phyloP scores from a whole-genome alignment of 2,329 filamentous ascomycete species.

The Colletotrichum costaricense region DNA sequence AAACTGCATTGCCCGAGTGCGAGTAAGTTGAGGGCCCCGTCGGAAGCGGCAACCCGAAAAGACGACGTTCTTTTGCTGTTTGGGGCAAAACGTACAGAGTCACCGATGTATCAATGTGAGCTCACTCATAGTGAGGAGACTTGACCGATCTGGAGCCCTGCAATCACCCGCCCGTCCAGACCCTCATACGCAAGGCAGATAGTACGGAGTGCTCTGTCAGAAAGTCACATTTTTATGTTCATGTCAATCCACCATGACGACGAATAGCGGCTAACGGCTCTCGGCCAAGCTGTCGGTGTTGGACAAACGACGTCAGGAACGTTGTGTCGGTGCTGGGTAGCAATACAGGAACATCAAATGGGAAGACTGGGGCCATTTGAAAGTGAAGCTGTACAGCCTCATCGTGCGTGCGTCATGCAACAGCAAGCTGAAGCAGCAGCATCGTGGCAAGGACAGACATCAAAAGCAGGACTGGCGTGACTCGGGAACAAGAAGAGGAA shows the following conservation, averaged over 20 bases:
- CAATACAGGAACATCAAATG: conserved; percentile 15
- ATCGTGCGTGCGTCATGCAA: conserved; percentile 32
- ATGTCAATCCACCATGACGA: conserved; percentile 17
- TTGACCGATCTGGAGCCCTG: conserved; percentile 6
- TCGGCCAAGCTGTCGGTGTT: conserved; percentile 22
- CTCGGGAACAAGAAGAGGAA: not conserved
- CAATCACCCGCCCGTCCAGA: not conserved
- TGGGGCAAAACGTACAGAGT: not conserved
- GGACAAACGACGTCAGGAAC: conserved; percentile 29
- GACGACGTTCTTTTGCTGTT: too few species aligned
- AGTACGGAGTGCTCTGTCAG: not conserved
- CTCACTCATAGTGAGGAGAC: not conserved
- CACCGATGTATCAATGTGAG: not conserved
- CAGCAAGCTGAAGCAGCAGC: not conserved
- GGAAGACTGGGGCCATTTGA: conserved; percentile 7
- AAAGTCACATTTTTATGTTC: not conserved
- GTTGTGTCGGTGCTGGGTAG: conserved; percentile 17
- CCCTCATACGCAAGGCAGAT: not conserved
- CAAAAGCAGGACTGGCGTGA: not conserved
- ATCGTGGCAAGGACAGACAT: not conserved
- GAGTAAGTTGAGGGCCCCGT: not conserved
- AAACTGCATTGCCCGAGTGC: not conserved
- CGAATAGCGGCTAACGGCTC: conserved; percentile 16
- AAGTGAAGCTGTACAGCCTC: conserved; percentile 33
- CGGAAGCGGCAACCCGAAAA: not conserved